phyloP scores from a whole-genome alignment of 1,284 basidiomycete species.

The Singerocomus inundabilis region DNA sequence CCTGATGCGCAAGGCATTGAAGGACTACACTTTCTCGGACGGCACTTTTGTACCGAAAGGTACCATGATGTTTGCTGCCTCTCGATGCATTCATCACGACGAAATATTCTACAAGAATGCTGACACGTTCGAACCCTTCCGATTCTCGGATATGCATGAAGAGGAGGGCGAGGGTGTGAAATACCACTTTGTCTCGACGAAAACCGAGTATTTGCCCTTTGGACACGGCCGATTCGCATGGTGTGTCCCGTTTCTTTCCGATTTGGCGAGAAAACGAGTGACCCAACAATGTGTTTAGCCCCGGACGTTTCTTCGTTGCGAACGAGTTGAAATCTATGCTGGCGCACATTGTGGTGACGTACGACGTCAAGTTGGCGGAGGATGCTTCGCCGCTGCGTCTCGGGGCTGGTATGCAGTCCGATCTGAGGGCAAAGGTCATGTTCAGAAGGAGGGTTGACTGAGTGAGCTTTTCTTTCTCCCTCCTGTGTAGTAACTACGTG shows the following conservation, averaged over 20 bases:
- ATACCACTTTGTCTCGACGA: conserved; percentile 18
- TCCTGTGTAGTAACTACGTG: no score
- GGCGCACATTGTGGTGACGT: conserved; percentile 29
- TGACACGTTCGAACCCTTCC: conserved; percentile 26
- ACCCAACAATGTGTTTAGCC: conserved; percentile 2
- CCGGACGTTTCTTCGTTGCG: conserved; percentile 17
- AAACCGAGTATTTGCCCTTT: conserved; percentile 6
- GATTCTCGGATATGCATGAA: conserved; percentile 15
- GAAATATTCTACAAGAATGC: conserved; percentile 25
- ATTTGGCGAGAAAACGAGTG: no score
- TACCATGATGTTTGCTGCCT: conserved; percentile 23
- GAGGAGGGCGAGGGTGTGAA: conserved; percentile 13
- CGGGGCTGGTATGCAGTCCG: neutral
- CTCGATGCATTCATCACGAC: conserved; percentile 26
- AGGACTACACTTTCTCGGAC: no score
- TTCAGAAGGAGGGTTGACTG: conserved; percentile 4
- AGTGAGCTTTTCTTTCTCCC: no score
- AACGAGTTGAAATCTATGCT: conserved; percentile 32
- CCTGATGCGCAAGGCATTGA: conserved; percentile 34
- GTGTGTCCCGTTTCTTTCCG: neutral
- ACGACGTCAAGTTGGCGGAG: conserved; percentile 33
- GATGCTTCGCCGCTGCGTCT: neutral
- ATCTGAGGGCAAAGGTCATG: conserved; percentile 8
- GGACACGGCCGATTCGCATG: conserved; percentile 5
- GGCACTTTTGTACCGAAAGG: conserved; percentile 41